These are phyloP conservation scores for Fusarium aywerte DNA, from an alignment of 2,329 filamentous ascomycete genomes.

Conservation along the genomic window DNA sequence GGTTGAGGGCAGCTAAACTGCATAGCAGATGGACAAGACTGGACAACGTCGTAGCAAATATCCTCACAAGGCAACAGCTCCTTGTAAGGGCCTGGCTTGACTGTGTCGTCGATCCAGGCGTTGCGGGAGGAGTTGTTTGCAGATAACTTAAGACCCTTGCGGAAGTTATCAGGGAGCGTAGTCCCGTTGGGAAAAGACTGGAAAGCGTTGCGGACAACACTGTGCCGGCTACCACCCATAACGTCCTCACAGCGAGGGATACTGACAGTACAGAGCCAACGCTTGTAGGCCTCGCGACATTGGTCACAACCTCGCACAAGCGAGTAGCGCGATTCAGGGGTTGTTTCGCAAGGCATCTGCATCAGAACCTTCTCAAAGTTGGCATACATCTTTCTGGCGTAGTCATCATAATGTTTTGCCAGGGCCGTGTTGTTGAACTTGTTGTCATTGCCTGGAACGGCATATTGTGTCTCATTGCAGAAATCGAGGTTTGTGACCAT, in stretches of 20 bases:
- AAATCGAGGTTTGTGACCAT: slow-evolving; percentile 89
- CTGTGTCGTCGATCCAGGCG: slow-evolving; percentile 73
- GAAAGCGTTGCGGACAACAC: slow-evolving; percentile 73
- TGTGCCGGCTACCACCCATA: slow-evolving; percentile 59
- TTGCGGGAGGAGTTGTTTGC: slow-evolving; percentile 69
- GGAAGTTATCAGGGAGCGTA: slow-evolving; percentile 54
- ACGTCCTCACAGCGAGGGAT: slow-evolving; percentile 95
- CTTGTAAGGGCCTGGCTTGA: slow-evolving; percentile 90
- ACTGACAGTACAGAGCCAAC: slow-evolving; percentile 92
- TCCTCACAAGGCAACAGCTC: slow-evolving; percentile 91
- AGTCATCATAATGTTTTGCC: slow-evolving; percentile 79
- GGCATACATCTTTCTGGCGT: slow-evolving; percentile 74
- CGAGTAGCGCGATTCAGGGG: slow-evolving; percentile 79
- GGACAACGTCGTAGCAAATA: slow-evolving; percentile 86
- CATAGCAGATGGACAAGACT: slow-evolving; percentile 82
- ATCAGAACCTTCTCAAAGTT: slow-evolving; percentile 85
- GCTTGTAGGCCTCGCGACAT: slow-evolving; percentile 85
- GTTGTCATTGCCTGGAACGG: slow-evolving; percentile 82
- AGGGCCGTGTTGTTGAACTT: slow-evolving; percentile 71
- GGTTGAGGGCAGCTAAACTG: slow-evolving; percentile 77
- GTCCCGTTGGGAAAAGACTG: slow-evolving; percentile 78
- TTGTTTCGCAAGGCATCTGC: slow-evolving; percentile 86
- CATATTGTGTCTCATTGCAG: slow-evolving; percentile 88
- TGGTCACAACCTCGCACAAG: slow-evolving; percentile 79
- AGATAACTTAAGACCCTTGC: slow-evolving; percentile 37